A percentile compares a stretch with the other conserved stretches of the same genome.
Evolutionary conservation across 495 filamentous ascomycete species (phyloP).

Genomic region (Aspergillus hancockii): DNA sequence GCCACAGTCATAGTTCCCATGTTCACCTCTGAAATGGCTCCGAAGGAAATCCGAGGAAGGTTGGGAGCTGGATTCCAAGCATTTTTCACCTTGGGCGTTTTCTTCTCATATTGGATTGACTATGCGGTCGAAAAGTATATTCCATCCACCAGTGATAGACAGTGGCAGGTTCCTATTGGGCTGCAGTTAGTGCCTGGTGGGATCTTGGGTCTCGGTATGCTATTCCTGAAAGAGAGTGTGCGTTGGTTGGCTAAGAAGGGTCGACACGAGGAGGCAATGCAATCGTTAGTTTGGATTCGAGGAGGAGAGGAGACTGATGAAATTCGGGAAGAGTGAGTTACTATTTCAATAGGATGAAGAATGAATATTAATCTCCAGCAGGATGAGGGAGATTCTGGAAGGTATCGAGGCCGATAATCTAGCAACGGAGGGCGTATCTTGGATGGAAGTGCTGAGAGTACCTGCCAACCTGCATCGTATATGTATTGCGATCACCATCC

Average conservation of each 20-base stretch:
- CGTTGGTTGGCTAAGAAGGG: constrained; percentile 54
- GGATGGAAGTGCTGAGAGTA: constrained; percentile 42
- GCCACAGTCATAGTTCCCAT: constrained; percentile 56
- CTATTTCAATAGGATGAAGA: neutral
- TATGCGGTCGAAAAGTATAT: constrained; percentile 46
- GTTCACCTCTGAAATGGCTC: constrained; percentile 55
- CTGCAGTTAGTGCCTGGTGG: constrained; percentile 50
- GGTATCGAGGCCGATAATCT: constrained; percentile 44
- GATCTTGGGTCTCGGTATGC: constrained; percentile 46
- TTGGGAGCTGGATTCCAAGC: constrained; percentile 48
- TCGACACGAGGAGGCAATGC: constrained; percentile 49
- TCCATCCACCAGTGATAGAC: constrained; percentile 29
- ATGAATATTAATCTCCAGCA: constrained; percentile 10
- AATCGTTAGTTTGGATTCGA: constrained; percentile 50
- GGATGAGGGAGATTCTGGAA: constrained; percentile 45
- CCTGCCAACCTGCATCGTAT: constrained; percentile 47
- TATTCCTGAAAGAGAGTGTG: constrained; percentile 49
- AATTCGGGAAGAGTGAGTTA: constrained; percentile 8
- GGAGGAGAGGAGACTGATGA: constrained; percentile 36
- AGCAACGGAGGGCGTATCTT: constrained; percentile 44
- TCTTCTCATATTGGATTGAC: constrained; percentile 54
- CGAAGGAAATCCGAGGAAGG: constrained; percentile 55
- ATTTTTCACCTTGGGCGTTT: constrained; percentile 51
- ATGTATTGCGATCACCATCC: constrained; percentile 37
- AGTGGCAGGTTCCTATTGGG: constrained; percentile 58